These are phyloP conservation scores for Sphagnurus paluster DNA, from an alignment of 1,284 basidiomycete species.

Conservation along the genomic window DNA sequence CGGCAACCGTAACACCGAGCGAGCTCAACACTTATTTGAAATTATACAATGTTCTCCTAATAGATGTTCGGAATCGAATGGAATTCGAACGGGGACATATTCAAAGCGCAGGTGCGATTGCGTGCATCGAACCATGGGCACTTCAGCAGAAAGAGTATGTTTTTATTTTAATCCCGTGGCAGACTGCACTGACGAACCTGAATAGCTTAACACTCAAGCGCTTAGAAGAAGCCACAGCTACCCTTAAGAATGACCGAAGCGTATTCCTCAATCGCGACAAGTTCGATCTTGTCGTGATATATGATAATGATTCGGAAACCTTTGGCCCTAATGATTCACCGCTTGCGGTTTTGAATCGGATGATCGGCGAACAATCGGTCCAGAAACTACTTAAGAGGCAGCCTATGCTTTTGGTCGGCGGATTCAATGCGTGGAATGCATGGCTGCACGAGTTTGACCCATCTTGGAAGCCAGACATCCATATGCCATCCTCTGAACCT, in stretches of 20 bases:
- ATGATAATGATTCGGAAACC: constrained; percentile 71
- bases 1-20: constrained; percentile 61
- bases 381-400: constrained; percentile 72
- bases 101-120: constrained; percentile 52
- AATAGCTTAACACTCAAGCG: constrained; percentile 64
- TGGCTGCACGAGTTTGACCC: constrained; percentile 76
- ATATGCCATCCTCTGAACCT: constrained; percentile 22
- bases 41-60: constrained; percentile 68
- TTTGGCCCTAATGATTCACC: constrained; percentile 54
- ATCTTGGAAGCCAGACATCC: constrained; percentile 36
- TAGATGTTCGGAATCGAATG: constrained; percentile 81
- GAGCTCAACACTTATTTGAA: constrained; percentile 65
- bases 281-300: constrained; percentile 90
- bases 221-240: constrained; percentile 77
- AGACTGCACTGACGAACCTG: constrained; percentile 16
- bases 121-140: constrained; percentile 86
- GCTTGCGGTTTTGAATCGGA: constrained; percentile 59
- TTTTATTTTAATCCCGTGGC: neutral
- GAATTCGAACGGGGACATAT: constrained; percentile 81
- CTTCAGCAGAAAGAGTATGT: constrained; percentile 70
- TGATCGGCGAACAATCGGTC: constrained; percentile 77
- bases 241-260: constrained; percentile 66
- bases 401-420: constrained; percentile 86
- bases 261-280: constrained; percentile 82
- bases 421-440: constrained; percentile 84